Conservation (phyloP, 306 rosid species). For the Lathyrus tuberosus region DNA sequence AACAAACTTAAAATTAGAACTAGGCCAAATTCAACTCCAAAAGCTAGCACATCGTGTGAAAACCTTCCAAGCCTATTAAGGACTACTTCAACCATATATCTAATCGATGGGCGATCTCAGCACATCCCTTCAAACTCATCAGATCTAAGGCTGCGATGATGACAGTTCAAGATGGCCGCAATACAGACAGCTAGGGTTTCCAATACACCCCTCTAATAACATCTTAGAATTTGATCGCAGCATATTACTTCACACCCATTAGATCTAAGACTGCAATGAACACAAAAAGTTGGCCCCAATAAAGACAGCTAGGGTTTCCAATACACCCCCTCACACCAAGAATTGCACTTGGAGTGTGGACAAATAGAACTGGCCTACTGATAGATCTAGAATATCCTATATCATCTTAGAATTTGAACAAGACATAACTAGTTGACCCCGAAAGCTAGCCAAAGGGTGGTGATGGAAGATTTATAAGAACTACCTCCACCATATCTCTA, state of each 20-base stretch:
- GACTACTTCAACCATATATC: slow-evolving; percentile 4
- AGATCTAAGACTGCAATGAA: background rate
- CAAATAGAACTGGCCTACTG: too few species aligned
- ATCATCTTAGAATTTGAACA: too few species aligned
- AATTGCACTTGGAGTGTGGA: too few species aligned
- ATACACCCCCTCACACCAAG: too few species aligned
- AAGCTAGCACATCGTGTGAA: background rate
- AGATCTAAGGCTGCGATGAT: background rate
- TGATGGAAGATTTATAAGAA: too few species aligned
- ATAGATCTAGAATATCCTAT: too few species aligned
- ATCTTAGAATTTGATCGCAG: background rate
- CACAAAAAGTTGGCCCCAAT: background rate
- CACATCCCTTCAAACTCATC: background rate
- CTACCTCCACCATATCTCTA: too few species aligned
- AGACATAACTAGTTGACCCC: too few species aligned
- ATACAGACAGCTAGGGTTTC: background rate
- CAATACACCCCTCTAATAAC: background rate
- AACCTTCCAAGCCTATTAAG: background rate
- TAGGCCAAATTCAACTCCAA: background rate
- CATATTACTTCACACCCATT: background rate
- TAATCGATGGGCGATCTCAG: background rate
- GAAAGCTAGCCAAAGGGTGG: too few species aligned
- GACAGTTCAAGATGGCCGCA: background rate
- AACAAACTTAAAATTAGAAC: slow-evolving; percentile 1
- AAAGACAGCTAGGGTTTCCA: too few species aligned